These are phyloP conservation scores for Colletotrichum liriopes DNA, from an alignment of 2,329 filamentous ascomycete genomes.

Conservation along the genomic window DNA sequence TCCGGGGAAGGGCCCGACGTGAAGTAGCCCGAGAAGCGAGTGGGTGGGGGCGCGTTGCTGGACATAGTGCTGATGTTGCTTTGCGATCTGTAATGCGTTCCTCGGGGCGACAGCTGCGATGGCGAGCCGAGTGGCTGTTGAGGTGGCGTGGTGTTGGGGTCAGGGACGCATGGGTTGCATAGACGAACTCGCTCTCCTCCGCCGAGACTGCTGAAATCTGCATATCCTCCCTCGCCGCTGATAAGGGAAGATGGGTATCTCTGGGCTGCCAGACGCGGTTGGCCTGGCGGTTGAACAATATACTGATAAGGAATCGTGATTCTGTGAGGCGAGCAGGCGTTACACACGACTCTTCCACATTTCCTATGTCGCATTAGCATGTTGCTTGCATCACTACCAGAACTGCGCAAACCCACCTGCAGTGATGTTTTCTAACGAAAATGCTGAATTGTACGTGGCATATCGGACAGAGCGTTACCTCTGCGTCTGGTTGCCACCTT, in stretches of 20 bases:
- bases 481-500: constrained; percentile 89
- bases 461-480: constrained; percentile 88
- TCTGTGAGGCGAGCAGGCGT: constrained; percentile 90
- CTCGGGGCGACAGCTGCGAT: constrained; percentile 52
- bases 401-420: constrained; percentile 72
- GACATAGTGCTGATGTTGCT: constrained; percentile 58
- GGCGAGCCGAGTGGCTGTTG: constrained; percentile 56
- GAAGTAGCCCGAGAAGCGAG: constrained; percentile 57
- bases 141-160: constrained; percentile 72
- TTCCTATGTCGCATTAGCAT: constrained; percentile 68
- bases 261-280: constrained; percentile 50
- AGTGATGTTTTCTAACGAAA: constrained; percentile 93
- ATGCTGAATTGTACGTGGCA: constrained; percentile 86
- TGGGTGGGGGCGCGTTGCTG: constrained; percentile 49
- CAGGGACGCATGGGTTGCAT: constrained; percentile 75
- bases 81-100: constrained; percentile 62
- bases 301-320: constrained; percentile 96
- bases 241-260: constrained; percentile 58
- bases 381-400: constrained; percentile 2
- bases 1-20: constrained; percentile 52
- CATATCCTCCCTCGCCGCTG: constrained; percentile 58
- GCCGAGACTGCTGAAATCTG: constrained; percentile 62
- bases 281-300: constrained; percentile 83
- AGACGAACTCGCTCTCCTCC: constrained; percentile 73
- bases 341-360: constrained; percentile 94